These are phyloP conservation scores for apple (Malus domestica) DNA, from an alignment of 306 rosid species.

Conservation along the genomic window DNA sequence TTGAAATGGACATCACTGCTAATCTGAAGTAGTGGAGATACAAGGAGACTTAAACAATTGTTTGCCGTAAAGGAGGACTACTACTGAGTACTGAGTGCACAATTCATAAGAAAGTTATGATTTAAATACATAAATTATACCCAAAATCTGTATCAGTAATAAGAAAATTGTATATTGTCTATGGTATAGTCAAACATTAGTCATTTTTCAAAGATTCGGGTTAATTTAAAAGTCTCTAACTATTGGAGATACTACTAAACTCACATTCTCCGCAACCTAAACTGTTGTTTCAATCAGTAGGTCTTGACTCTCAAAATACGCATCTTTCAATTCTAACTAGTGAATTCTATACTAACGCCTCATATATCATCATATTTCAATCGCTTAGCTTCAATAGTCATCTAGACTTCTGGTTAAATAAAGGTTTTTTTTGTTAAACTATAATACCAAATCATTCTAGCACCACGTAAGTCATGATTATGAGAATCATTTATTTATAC, in stretches of 20 bases:
- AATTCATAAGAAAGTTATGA: constrained; percentile 8
- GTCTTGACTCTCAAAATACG: not conserved
- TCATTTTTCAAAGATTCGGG: not conserved
- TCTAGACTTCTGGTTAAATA: not conserved
- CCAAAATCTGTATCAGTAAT: not conserved
- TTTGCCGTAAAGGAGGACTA: constrained; percentile 18
- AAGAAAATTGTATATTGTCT: not conserved
- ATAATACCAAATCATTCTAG: no score
- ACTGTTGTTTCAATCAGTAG: not conserved
- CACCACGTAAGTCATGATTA: not conserved
- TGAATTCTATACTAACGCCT: no score
- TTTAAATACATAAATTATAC: not conserved
- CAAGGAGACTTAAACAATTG: not conserved
- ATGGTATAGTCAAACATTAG: constrained; percentile 10
- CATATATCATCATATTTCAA: not conserved
- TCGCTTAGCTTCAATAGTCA: not conserved
- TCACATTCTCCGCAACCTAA: not conserved
- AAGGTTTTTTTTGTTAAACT: not conserved
- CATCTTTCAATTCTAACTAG: no score
- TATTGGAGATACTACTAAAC: no score
- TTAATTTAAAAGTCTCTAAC: not conserved
- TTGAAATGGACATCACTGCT: constrained; percentile 23
- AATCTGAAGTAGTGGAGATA: constrained; percentile 26
- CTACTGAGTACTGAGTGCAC: not conserved
- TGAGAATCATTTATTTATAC: not conserved